Evolutionary conservation across 306 rosid species (phyloP), one percentile per base, ranked within the genome.

Genomic region (Biancaea sappan): DNA sequence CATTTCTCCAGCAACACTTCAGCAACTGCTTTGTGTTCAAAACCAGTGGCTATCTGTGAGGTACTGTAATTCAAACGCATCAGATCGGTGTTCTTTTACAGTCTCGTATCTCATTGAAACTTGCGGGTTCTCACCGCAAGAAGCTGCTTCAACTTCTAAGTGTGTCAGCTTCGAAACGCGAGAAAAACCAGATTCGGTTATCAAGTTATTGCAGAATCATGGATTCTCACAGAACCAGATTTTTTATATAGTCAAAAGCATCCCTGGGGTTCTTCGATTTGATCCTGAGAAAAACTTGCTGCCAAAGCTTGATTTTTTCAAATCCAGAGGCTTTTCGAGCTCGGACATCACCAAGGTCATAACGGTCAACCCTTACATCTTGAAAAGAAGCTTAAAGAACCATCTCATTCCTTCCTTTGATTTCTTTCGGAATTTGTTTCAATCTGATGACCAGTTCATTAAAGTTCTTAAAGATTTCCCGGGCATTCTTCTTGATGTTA

Each of bases 221-320:
- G 71, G 71, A 19, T 63, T 74, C 40, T 61, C 71, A 0, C 40
- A 73, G 32, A 1, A 70, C 28, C n/a, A 24, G 60, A 6, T 37
- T 3, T 15, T 8, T 22, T 1, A 2, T 1, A 0, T 29, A 24
- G 0, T 44, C 1, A 16, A 6, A 19, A 3, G 1, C 1, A 2
- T 8, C 59, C 59, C 31, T 0, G 0, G 0, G 16, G 0, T 53
- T 22, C 31, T 53, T 8, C 31, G 59, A 21, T 53, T 0, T 21
- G 29, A 53, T 53, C 31, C 59, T 9, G 4, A 18, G 24, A 48
- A 48, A 48, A 6, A 9, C 53, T 18, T 48, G 1, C 24, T n/a
- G 10, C 53, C 53, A 0, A 72, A 72, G 24, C 10, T 72, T 21
- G 77, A 72, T 4, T 72, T 72, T 58, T 58, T 58, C 0, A 58